Conservation (phyloP, 768 basidiomycete genomes). For the Thelephora aurantiotincta region DNA sequence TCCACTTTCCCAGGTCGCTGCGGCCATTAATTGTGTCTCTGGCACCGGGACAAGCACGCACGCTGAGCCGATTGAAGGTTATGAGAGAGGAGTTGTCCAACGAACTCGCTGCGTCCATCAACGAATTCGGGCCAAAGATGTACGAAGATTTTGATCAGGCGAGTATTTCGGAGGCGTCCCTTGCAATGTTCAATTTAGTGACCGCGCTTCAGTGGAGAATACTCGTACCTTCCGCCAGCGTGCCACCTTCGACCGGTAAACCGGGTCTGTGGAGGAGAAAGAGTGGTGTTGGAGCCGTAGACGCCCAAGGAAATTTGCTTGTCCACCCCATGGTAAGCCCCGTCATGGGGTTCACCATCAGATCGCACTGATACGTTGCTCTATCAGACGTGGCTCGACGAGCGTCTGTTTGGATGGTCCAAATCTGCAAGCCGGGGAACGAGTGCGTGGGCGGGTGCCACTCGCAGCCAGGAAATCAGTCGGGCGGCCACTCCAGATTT, state of each 20-base stretch:
- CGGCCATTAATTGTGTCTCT: slow-evolving; percentile 80
- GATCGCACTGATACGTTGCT: background rate
- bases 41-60: slow-evolving; percentile 76
- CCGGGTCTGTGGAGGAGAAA: slow-evolving; percentile 71
- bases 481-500: slow-evolving; percentile 57
- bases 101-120: slow-evolving; percentile 71
- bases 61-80: slow-evolving; percentile 60
- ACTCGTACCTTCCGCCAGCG: slow-evolving; percentile 69
- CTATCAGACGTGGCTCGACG: slow-evolving; percentile 75
- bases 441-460: slow-evolving; percentile 64
- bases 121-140: slow-evolving; percentile 78
- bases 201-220: slow-evolving; percentile 47
- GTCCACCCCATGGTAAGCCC: slow-evolving; percentile 77
- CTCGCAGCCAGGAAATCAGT: slow-evolving; percentile 42
- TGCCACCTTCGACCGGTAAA: slow-evolving; percentile 64
- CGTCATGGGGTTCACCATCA: slow-evolving; percentile 17
- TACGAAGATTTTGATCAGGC: slow-evolving; percentile 84
- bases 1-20: slow-evolving; percentile 48
- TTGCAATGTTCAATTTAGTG: slow-evolving; percentile 1
- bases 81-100: slow-evolving; percentile 67
- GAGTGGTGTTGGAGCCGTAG: slow-evolving; percentile 69
- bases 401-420: slow-evolving; percentile 88
- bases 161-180: slow-evolving; percentile 11
- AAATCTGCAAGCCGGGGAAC: slow-evolving; percentile 66
- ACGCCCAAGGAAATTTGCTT: slow-evolving; percentile 71